Conservation (phyloP, 2,329 filamentous ascomycete species). For the Elsinoe necatrix region DNA sequence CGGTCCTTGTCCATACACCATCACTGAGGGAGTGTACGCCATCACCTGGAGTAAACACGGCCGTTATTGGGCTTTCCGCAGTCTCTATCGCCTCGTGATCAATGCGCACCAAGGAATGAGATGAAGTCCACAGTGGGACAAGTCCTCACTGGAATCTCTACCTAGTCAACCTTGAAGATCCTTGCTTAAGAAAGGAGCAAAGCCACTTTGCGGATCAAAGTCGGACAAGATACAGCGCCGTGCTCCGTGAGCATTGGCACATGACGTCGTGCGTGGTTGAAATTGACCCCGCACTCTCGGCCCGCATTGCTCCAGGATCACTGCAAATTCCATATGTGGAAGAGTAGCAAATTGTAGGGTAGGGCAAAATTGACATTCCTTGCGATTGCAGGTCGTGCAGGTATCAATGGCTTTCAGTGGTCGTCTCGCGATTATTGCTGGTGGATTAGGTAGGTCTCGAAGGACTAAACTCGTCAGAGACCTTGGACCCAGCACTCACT, state of each 20-base stretch:
- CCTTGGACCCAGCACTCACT: neutral
- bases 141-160: no score
- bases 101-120: no score
- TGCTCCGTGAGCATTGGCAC: neutral
- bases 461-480: neutral
- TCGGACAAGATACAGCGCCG: no score
- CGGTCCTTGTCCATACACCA: no score
- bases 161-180: no score
- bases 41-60: neutral
- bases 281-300: neutral
- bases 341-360: neutral
- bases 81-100: neutral
- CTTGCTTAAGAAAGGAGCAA: no score
- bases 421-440: slow-evolving; percentile 37
- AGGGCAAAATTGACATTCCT: neutral
- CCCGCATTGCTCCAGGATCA: neutral
- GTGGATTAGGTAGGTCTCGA: slow-evolving; percentile 33
- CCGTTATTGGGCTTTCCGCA: neutral
- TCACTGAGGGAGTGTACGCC: neutral
- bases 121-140: no score
- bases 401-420: slow-evolving; percentile 31
- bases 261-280: neutral
- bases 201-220: no score
- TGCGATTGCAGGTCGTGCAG: neutral
- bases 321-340: neutral